Percentiles rank a stretch among this genome's conserved stretches.
phyloP scores from a whole-genome alignment of 228 moss, liverwort and hornwort genomes.

The Sphagnum magellanicum region DNA sequence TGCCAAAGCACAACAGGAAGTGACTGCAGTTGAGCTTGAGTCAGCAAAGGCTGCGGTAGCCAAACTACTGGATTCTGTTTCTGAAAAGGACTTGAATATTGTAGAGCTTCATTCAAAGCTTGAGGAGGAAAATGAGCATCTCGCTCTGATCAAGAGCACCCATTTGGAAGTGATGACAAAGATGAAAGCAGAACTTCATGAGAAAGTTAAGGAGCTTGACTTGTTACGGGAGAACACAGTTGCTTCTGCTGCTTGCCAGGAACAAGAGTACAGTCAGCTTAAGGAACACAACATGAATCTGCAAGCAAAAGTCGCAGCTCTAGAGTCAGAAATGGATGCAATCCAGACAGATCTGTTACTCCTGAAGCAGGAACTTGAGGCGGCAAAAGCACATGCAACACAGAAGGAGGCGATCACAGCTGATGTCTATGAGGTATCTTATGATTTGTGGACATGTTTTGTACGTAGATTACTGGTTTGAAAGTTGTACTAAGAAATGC shows the following conservation, averaged over 20 bases:
- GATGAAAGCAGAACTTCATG: conserved; percentile 19
- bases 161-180: conserved; percentile 17
- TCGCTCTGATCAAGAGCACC: conserved; percentile 12
- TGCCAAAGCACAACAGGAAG: conserved; percentile 2
- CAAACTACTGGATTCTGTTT: conserved; percentile 17
- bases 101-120: conserved; percentile 13
- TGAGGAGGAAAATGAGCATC: conserved; percentile 13
- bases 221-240: conserved; percentile 12
- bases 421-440: conserved; percentile 41
- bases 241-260: conserved; percentile 12
- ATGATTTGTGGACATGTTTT: neutral
- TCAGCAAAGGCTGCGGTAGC: conserved; percentile 18
- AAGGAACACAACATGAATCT: conserved; percentile 29
- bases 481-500: neutral
- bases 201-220: conserved; percentile 16
- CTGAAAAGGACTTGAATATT: conserved; percentile 14
- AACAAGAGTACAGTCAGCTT: conserved; percentile 18
- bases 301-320: conserved; percentile 17
- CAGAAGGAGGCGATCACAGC: conserved; percentile 27
- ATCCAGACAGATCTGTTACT: conserved; percentile 33
- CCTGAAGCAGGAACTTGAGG: conserved; percentile 41
- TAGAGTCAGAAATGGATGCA: conserved; percentile 48
- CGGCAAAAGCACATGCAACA: conserved; percentile 34
- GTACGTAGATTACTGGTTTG: neutral
- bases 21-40: conserved; percentile 7